phyloP scores from a whole-genome alignment of 2,329 filamentous ascomycete species.

The Trichoderma afroharzianum region DNA sequence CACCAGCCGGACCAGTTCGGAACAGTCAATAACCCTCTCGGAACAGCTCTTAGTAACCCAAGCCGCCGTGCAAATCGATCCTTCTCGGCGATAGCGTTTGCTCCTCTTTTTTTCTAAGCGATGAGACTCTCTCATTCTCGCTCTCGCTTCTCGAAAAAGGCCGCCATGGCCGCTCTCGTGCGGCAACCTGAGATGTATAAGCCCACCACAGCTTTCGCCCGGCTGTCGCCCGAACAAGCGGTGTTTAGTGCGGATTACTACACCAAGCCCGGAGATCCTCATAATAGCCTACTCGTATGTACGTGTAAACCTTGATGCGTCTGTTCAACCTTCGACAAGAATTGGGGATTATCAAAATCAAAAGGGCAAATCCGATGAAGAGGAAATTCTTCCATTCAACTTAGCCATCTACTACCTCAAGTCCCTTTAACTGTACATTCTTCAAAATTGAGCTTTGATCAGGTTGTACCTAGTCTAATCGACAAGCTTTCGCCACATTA shows the following conservation, averaged over 20 bases:
- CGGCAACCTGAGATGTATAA: not conserved
- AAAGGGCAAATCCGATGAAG: not conserved
- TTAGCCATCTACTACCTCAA: not conserved
- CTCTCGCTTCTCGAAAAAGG: not conserved
- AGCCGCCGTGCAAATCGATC: not conserved
- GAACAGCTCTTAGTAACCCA: not conserved
- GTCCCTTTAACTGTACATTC: not conserved
- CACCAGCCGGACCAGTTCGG: not conserved
- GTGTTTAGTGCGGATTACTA: not conserved
- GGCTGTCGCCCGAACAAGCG: not conserved
- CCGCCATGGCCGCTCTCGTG: constrained; percentile 4
- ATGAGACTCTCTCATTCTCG: not conserved
- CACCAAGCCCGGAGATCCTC: not conserved
- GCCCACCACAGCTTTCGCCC: constrained; percentile 2
- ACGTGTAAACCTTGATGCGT: not conserved
- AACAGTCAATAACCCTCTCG: not conserved
- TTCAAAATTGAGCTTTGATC: not conserved
- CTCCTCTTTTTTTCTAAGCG: not conserved
- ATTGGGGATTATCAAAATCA: not conserved
- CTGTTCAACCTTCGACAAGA: not conserved
- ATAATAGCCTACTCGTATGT: not conserved
- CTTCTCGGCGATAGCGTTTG: not conserved
- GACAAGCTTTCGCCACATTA: not conserved
- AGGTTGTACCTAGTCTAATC: not conserved
- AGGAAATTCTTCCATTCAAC: not conserved